Percentiles rank a stretch among this genome's conserved stretches.
Conservation (phyloP, 441 rosid genomes). For the Biscutella laevigata region DNA sequence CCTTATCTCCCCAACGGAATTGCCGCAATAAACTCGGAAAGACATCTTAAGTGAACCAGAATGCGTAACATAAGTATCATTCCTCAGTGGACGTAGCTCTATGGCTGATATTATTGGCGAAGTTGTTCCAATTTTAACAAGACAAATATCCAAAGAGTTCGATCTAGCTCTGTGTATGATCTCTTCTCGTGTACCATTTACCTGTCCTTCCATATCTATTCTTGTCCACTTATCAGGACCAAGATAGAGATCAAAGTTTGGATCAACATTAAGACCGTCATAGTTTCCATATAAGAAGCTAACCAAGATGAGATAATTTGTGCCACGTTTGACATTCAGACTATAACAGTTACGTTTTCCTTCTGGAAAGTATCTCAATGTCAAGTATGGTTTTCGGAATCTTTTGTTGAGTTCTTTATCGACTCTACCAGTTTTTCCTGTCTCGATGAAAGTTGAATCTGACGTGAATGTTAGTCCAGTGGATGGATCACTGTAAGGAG, state of each 20-base stretch:
- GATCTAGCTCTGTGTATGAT: constrained; percentile 21
- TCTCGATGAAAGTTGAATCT: constrained; percentile 4
- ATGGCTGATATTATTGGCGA: constrained; percentile 40
- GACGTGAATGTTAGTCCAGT: constrained; percentile 12
- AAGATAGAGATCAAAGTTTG: constrained; percentile 32
- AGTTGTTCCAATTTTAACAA: constrained; percentile 19
- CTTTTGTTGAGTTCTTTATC: neutral
- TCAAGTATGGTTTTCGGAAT: neutral
- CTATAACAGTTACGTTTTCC: constrained; percentile 35
- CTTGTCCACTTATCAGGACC: constrained; percentile 30
- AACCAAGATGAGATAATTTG: constrained; percentile 14
- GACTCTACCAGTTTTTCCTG: neutral
- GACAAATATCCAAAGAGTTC: constrained; percentile 28
- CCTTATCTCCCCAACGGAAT: neutral
- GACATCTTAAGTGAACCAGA: constrained; percentile 22
- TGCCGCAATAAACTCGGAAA: constrained; percentile 12
- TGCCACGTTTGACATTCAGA: constrained; percentile 15
- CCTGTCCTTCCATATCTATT: neutral
- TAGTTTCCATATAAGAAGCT: constrained; percentile 34
- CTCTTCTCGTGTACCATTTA: constrained; percentile 16
- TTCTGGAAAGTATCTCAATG: constrained; percentile 32
- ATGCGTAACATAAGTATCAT: constrained; percentile 22
- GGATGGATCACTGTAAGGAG: neutral
- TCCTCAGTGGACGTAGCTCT: constrained; percentile 31
- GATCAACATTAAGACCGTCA: constrained; percentile 20